Conservation (phyloP, 2,329 filamentous ascomycete species). For the Colletotrichum tofieldiae region DNA sequence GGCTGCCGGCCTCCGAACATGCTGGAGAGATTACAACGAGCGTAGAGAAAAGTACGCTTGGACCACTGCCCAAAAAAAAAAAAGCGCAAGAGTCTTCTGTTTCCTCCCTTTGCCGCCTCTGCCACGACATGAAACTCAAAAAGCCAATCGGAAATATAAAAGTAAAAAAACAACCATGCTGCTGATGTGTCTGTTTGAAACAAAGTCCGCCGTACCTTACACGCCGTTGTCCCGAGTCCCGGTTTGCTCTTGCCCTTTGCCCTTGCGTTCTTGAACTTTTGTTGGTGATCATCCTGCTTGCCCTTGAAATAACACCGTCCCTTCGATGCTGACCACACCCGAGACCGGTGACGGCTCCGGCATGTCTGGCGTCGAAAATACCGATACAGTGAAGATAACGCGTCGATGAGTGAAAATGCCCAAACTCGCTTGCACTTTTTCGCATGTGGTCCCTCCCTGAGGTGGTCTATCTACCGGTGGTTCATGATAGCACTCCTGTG, state of each 20-base stretch:
- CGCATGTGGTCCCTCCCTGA: constrained; percentile 57
- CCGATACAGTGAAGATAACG: constrained; percentile 62
- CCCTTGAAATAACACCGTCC: constrained; percentile 40
- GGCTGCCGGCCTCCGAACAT: constrained; percentile 55
- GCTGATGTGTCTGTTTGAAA: constrained; percentile 49
- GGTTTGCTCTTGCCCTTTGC: constrained; percentile 37
- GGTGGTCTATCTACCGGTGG: constrained; percentile 47
- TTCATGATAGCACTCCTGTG: constrained; percentile 28
- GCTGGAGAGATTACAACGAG: constrained; percentile 66
- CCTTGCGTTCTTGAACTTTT: constrained; percentile 48
- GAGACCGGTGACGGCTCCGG: constrained; percentile 46
- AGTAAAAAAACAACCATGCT: constrained; percentile 48
- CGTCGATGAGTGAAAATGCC: constrained; percentile 56
- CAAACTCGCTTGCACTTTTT: constrained; percentile 57
- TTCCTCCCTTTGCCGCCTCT: constrained; percentile 40
- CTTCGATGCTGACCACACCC: constrained; percentile 33
- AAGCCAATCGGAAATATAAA: constrained; percentile 43
- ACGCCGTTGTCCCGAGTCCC: constrained; percentile 47
- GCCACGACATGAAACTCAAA: constrained; percentile 43
- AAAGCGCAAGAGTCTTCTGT: constrained; percentile 44
- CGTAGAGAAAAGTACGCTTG: constrained; percentile 62
- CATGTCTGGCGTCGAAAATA: constrained; percentile 54
- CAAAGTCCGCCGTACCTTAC: constrained; percentile 46
- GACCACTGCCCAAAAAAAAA: constrained; percentile 47
- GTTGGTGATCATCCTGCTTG: constrained; percentile 52